These are phyloP conservation scores for Tuber indicum DNA, from an alignment of 495 filamentous ascomycete genomes.

Conservation along the genomic window DNA sequence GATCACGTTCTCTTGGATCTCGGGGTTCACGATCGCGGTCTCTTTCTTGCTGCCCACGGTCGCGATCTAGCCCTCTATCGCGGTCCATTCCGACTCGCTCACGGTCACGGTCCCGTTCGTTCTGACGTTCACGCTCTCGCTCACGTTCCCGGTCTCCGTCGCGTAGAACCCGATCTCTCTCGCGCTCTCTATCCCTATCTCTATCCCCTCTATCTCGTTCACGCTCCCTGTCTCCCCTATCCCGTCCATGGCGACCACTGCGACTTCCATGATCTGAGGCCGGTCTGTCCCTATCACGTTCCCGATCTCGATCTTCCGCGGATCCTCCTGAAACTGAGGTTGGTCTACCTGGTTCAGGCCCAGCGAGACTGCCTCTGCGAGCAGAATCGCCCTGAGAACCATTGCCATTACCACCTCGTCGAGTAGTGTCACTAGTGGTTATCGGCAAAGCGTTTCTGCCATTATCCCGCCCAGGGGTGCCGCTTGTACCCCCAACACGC, in stretches of 20 bases:
- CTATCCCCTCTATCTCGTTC: conserved; percentile 22
- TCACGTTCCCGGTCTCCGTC: conserved; percentile 24
- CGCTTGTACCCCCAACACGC: conserved; percentile 18
- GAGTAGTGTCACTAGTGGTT: background rate
- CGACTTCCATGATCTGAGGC: conserved; percentile 35
- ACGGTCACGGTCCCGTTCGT: conserved; percentile 28
- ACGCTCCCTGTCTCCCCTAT: conserved; percentile 19
- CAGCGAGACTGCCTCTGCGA: conserved; percentile 38
- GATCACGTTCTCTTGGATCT: conserved; percentile 6
- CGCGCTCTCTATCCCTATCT: conserved; percentile 28
- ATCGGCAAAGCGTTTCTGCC: conserved; percentile 2
- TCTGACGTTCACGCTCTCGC: conserved; percentile 27
- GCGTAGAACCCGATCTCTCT: conserved; percentile 27
- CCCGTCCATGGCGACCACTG: conserved; percentile 33
- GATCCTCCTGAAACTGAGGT: conserved; percentile 24
- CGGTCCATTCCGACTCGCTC: conserved; percentile 21
- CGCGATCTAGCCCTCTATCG: conserved; percentile 26
- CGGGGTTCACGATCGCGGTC: conserved; percentile 25
- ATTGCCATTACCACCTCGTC: conserved; percentile 23
- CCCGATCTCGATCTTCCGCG: conserved; percentile 23
- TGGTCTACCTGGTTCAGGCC: conserved; percentile 37
- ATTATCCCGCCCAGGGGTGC: conserved; percentile 19
- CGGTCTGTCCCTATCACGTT: conserved; percentile 12
- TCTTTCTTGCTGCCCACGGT: conserved; percentile 14
- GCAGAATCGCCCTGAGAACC: conserved; percentile 32